Evolutionary conservation across 331 rosid genomes (phyloP).

Genomic region (Prunus yedoensis): DNA sequence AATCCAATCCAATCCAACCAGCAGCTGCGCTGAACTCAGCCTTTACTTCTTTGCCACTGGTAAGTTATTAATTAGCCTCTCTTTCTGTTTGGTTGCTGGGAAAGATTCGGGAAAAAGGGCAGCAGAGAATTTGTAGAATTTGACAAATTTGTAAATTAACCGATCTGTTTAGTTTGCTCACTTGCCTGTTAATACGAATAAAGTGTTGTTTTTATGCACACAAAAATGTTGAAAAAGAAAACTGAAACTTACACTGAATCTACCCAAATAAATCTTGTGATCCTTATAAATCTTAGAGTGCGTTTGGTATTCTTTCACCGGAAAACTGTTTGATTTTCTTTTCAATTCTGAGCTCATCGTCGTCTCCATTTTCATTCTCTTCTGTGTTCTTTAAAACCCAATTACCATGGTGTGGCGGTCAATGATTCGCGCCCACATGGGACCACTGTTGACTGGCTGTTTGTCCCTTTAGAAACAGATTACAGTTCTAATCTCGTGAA

Average conservation of each 20-base stretch:
- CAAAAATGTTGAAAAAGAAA: background rate
- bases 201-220: background rate
- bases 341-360: too few relatives aligned
- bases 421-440: too few relatives aligned
- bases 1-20: background rate
- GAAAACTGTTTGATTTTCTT: too few relatives aligned
- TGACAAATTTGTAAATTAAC: background rate
- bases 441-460: too few relatives aligned
- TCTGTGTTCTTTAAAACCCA: too few relatives aligned
- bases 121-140: background rate
- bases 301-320: too few relatives aligned
- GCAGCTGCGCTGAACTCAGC: background rate
- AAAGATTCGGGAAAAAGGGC: background rate
- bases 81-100: background rate
- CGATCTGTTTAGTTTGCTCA: background rate
- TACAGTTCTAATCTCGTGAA: too few relatives aligned
- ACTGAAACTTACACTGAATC: background rate
- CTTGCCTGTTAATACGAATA: background rate
- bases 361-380: too few relatives aligned
- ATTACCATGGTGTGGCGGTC: too few relatives aligned
- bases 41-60: background rate
- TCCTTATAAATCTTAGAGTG: background rate
- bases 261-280: background rate
- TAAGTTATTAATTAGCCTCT: background rate
- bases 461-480: too few relatives aligned